A percentile compares a stretch with the other conserved stretches of the same genome.
phyloP scores from a whole-genome alignment of 495 filamentous ascomycete genomes.

The Penicillium parvum region DNA sequence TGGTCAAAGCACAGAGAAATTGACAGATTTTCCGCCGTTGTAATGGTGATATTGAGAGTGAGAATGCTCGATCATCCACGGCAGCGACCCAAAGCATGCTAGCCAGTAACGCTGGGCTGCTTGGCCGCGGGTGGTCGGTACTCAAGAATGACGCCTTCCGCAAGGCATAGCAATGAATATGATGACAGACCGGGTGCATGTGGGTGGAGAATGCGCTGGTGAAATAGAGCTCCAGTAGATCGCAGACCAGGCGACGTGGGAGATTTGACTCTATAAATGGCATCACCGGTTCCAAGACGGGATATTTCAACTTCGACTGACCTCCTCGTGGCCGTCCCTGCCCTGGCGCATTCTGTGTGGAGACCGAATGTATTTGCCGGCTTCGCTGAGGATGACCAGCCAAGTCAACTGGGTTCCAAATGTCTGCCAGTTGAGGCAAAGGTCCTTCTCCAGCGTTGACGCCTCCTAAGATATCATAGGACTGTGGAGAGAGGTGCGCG shows the following conservation, averaged over 20 bases:
- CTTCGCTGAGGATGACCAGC: slow-evolving; percentile 14
- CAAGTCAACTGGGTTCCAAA: slow-evolving; percentile 35
- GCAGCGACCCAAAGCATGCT: slow-evolving; percentile 96
- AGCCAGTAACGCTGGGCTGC: slow-evolving; percentile 81
- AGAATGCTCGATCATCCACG: slow-evolving; percentile 85
- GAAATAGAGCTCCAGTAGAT: slow-evolving; percentile 84
- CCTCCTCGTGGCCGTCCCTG: slow-evolving; percentile 13
- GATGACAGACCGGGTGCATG: slow-evolving; percentile 86
- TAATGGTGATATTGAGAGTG: slow-evolving; percentile 77
- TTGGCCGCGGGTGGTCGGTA: slow-evolving; percentile 68
- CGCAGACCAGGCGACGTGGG: slow-evolving; percentile 72
- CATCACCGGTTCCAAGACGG: slow-evolving; percentile 77
- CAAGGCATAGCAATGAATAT: slow-evolving; percentile 87
- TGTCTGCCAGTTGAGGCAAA: slow-evolving; percentile 33
- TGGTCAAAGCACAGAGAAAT: slow-evolving; percentile 82
- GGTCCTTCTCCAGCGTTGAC: slow-evolving; percentile 26
- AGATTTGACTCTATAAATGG: slow-evolving; percentile 72
- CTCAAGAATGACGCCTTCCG: slow-evolving; percentile 85
- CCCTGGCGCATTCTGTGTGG: slow-evolving; percentile 7
- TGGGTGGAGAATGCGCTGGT: slow-evolving; percentile 78
- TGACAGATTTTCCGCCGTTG: slow-evolving; percentile 86
- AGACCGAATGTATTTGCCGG: slow-evolving; percentile 8
- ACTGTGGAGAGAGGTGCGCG: slow-evolving; percentile 37
- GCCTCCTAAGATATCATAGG: slow-evolving; percentile 32
- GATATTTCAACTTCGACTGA: slow-evolving; percentile 60